Base-by-base conservation (phyloP, 768 basidiomycete species). In the Suillus spraguei region DNA sequence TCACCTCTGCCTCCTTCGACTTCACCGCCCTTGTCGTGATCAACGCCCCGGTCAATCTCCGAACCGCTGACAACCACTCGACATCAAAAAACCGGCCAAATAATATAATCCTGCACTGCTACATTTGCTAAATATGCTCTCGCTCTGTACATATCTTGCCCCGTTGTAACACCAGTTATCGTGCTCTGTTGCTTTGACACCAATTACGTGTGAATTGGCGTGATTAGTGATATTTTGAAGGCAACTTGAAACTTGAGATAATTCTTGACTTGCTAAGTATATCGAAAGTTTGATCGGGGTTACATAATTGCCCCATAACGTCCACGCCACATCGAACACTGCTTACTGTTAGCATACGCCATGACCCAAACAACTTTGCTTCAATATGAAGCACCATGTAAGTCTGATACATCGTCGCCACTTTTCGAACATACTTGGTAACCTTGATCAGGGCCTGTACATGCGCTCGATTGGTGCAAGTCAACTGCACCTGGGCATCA, bases 401-500 rank as follows among this genome's bases (percentile, higher is more conserved):
- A 83, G 91, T 78, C 60, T 35, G 60, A 8, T 28, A 49, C 58
- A 39, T 47, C 10, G n/a, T 68, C 16, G 13, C 28, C 46, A 47
- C 8, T 42, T 16, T 60, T 35, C 41, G 62, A 53, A 32, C 41
- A 53, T 68, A 54, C 69, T 72, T 66, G 28, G 28, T 52, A 52
- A 76, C 60, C 14, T 65, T 67, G 60, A 59, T 47, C 22, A 94
- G 94, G 92, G 91, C 91, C 92, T 64, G 88, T 94, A 46, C 89
- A 92, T 71, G 87, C 90, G 66, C 76, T 95, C 59, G 92, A 94
- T 73, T 95, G 93, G 93, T 94, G 91, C 80, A 94, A 93, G 75
- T 84, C 91, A 14, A 79, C 91, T 46, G 85, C 86, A 22, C 88
- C 87, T 16, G 89, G 89, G 8, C 90, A 90, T 64, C 88, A 88